phyloP scores from a whole-genome alignment of 2,329 filamentous ascomycete species.

The Xylariaceae sp. region DNA sequence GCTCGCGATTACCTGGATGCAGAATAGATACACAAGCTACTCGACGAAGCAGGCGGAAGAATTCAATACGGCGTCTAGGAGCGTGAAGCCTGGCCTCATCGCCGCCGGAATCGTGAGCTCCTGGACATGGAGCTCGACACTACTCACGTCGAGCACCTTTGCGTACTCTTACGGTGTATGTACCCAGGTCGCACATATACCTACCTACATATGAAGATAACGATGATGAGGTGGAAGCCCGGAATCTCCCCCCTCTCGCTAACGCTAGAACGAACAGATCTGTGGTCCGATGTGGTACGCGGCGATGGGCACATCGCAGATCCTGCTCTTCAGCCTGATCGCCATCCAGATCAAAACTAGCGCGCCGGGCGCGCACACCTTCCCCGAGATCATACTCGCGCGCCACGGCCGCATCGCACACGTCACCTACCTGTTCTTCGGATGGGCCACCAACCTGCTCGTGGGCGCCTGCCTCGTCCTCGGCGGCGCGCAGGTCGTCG shows the following conservation, averaged over 20 bases:
- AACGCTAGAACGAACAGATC: slow-evolving; percentile 25
- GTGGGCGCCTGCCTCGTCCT: slow-evolving; percentile 44
- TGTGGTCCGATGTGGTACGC: slow-evolving; percentile 47
- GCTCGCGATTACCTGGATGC: slow-evolving; percentile 43
- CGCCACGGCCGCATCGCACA: slow-evolving; percentile 43
- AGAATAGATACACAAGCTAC: slow-evolving; percentile 43
- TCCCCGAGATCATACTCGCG: slow-evolving; percentile 44
- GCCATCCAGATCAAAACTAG: slow-evolving; percentile 46
- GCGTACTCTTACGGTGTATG: slow-evolving; percentile 43
- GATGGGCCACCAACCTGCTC: slow-evolving; percentile 44
- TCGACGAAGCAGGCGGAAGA: slow-evolving; percentile 48
- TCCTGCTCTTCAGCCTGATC: slow-evolving; percentile 45
- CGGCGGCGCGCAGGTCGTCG: slow-evolving; percentile 43
- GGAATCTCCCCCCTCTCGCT: not conserved
- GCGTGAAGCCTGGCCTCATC: slow-evolving; percentile 49
- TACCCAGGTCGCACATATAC: not conserved
- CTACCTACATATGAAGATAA: not conserved
- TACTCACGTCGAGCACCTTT: slow-evolving; percentile 45
- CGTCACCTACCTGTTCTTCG: slow-evolving; percentile 44
- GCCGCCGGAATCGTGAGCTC: slow-evolving; percentile 50
- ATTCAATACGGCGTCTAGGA: slow-evolving; percentile 50
- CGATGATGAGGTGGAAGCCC: too few species aligned
- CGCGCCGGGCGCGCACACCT: slow-evolving; percentile 45
- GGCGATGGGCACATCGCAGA: slow-evolving; percentile 43
- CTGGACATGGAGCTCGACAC: slow-evolving; percentile 53